A percentile compares a stretch with the other conserved stretches of the same genome.
Evolutionary conservation across 176 grass and related monocot species (phyloP).

Genomic region (Aechmea fasciata): DNA sequence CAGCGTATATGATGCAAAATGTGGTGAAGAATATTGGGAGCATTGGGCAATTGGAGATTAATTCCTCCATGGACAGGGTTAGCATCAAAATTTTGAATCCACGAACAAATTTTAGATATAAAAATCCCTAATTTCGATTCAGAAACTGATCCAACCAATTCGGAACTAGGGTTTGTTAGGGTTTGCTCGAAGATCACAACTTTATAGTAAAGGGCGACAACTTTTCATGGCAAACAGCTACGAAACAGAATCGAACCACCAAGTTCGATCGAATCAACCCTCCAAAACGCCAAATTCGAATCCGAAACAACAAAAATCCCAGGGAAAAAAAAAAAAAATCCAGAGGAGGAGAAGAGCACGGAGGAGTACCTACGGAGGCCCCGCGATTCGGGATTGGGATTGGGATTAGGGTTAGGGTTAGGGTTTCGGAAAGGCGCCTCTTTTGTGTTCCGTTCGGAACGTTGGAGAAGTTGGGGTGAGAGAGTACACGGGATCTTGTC

Average conservation of each 20-base stretch:
- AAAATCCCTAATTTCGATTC: background rate
- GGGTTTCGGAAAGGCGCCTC: background rate
- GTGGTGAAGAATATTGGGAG: slow-evolving; percentile 48
- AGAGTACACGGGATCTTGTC: too few species aligned
- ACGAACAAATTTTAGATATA: background rate
- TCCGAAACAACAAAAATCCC: background rate
- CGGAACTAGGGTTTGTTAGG: background rate
- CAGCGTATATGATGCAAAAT: slow-evolving; percentile 51
- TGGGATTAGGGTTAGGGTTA: background rate
- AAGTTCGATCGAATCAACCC: background rate
- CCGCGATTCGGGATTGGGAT: background rate
- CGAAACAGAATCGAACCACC: background rate
- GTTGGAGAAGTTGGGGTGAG: background rate
- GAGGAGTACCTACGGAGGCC: background rate
- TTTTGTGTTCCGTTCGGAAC: background rate
- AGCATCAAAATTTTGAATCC: background rate
- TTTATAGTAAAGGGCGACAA: background rate
- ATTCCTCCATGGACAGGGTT: slow-evolving; percentile 16
- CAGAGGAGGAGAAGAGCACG: background rate
- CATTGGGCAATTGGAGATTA: slow-evolving; percentile 16
- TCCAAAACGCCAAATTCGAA: background rate
- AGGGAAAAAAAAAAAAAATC: background rate
- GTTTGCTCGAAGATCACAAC: background rate
- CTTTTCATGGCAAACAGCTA: background rate
- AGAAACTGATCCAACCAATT: background rate